Conservation (phyloP, 352 stramenopile species). For the Pythium dissotocum region DNA sequence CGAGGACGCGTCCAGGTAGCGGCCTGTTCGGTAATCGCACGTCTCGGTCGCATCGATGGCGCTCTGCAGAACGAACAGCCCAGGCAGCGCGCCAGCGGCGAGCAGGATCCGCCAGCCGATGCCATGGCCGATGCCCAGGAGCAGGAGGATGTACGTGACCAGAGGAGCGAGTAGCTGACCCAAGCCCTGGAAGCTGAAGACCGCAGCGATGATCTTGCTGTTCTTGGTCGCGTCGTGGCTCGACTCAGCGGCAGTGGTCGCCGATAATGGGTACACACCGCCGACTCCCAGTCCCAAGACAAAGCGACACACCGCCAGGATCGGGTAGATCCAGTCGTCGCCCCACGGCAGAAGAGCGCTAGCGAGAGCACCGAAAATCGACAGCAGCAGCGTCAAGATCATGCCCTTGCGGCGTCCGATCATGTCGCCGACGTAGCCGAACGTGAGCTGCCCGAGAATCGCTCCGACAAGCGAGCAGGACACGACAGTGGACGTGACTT, state of each 20-base stretch:
- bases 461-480: slow-evolving; percentile 56
- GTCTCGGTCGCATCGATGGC: slow-evolving; percentile 52
- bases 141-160: slow-evolving; percentile 61
- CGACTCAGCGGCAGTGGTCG: slow-evolving; percentile 62
- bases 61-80: slow-evolving; percentile 55
- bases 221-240: slow-evolving; percentile 51
- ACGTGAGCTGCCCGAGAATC: slow-evolving; percentile 79
- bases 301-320: slow-evolving; percentile 68
- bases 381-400: slow-evolving; percentile 74
- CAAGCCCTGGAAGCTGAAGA: slow-evolving; percentile 71
- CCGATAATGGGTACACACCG: slow-evolving; percentile 82
- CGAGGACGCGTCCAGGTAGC: slow-evolving; percentile 2
- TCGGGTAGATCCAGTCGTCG: slow-evolving; percentile 53
- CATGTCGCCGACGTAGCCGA: slow-evolving; percentile 75
- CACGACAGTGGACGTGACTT: slow-evolving; percentile 59
- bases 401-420: slow-evolving; percentile 71
- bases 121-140: slow-evolving; percentile 31
- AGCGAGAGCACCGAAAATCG: slow-evolving; percentile 54
- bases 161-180: slow-evolving; percentile 60
- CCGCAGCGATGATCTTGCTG: slow-evolving; percentile 61
- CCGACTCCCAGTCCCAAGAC: slow-evolving; percentile 76
- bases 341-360: slow-evolving; percentile 68
- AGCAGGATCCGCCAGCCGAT: slow-evolving; percentile 63
- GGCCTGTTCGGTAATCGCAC: slow-evolving; percentile 5
- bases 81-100: slow-evolving; percentile 51